Evolutionary conservation across 176 grass and related monocot species (phyloP), one percentile per base, ranked within the genome.

Genomic region (Urochloa ruziziensis): DNA sequence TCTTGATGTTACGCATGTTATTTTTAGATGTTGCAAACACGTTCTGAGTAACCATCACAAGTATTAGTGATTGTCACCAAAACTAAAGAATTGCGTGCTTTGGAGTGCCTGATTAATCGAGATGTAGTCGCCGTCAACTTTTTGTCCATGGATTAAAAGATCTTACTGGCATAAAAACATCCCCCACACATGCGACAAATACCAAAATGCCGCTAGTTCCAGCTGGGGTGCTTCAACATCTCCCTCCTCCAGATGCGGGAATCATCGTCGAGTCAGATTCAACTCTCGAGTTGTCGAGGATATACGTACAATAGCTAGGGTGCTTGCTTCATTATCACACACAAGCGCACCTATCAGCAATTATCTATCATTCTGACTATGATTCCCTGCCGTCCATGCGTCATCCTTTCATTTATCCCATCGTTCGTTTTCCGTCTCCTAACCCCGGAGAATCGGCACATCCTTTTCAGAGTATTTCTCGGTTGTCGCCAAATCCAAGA

Each of bases 401-500:
- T 34, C 27, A 67, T 73, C 43, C 58, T 71, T 80, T 49, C 10
- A 13, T 80, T 13, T 10, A 66, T 47, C 13, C 34, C 44, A 23
- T 24, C 35, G 25, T 10, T 32, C 24, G n/a, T 7, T 74, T 33
- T 28, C 33, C 59, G 23, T 42, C 56, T 24, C 32, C 43, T 40
- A 63, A 1, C 34, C 43, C 23, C 11, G 30, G 10, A 51, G 54
- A 28, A 86, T 35, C 78, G 56, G 8, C 47, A 7, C 23, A 39
- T 80, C 75, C 29, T 62, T 89, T 68, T 85, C 82, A 70, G 10
- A 39, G 13, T 29, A 53, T 73, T 49, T 78, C 24, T 29, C 28
- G 51, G 10, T 54, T 77, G 70, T 42, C 18, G 62, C 28, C 25
- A 33, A 33, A 62, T 75, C 25, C 40, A 62, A 13, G 25, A 75